Evolutionary conservation across 208 protist genomes (phyloP).

Genomic region (Blechomonas ayalai): DNA sequence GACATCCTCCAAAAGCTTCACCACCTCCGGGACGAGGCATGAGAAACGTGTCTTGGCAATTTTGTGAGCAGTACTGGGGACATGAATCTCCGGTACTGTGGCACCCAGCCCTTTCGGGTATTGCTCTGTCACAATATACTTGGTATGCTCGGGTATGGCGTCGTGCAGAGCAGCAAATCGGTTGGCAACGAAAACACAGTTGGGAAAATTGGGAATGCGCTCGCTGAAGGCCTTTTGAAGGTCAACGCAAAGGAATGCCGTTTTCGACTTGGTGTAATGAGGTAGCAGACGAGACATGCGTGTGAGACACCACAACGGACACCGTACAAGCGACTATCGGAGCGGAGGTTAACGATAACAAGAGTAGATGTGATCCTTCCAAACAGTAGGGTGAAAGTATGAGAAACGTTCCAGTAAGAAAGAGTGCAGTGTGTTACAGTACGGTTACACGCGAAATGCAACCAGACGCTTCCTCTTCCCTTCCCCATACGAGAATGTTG

Average conservation of each 20-base stretch:
- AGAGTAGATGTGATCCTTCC: no score
- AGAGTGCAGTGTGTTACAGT: no score
- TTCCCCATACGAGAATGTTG: no score
- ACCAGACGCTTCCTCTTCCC: no score
- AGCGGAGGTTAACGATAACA: no score
- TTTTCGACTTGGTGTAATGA: constrained; percentile 51
- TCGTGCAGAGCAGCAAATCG: constrained; percentile 45
- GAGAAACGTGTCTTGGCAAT: constrained; percentile 57
- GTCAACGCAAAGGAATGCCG: constrained; percentile 71
- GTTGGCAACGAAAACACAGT: constrained; percentile 78
- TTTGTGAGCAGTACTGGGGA: constrained; percentile 33
- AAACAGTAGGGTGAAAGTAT: no score
- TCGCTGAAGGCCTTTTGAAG: constrained; percentile 59
- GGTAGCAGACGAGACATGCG: constrained; percentile 56
- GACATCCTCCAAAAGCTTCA: constrained; percentile 28
- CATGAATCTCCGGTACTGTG: constrained; percentile 47
- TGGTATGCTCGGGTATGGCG: constrained; percentile 40
- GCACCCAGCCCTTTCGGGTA: constrained; percentile 67
- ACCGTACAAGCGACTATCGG: no score
- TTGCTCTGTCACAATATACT: constrained; percentile 78
- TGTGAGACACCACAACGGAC: no score
- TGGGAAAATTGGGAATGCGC: constrained; percentile 49
- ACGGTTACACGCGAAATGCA: no score
- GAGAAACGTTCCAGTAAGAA: no score
- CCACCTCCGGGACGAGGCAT: constrained; percentile 41